Evolutionary conservation across 2,329 filamentous ascomycete species (phyloP), one percentile per base, ranked within the genome.

Genomic region (Epicoccum sorghinum): DNA sequence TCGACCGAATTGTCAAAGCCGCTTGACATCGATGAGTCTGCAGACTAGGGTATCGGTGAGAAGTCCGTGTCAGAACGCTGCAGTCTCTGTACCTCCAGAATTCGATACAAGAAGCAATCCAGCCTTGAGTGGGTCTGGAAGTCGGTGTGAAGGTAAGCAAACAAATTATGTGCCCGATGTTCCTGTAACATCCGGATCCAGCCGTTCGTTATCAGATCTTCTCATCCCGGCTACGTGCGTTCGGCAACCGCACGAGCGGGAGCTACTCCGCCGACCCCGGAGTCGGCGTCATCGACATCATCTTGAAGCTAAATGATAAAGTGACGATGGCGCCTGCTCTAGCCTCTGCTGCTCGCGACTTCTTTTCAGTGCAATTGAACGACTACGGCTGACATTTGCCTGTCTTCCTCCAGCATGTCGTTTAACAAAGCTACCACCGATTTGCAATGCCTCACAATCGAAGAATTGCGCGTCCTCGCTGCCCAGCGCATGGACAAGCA

Each of bases 401-500:
- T 4, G 14, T 18, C 35, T 29, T 23, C 18, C 18, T 18, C 18
- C 13, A 56, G 6, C 5, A 66, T 66, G 64, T 22, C 64, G 13
- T 50, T 54, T 36, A 55, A 58, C 37, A 61, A 59, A 29, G 49
- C 51, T 2, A 59, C 53, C 24, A 54, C 52, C 13, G 62, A 70
- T 14, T 58, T 69, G 48, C 62, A 70, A 13, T 70, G 68, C 47
- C 57, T 70, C 1, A 70, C 61, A 3, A 70, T 70, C 23, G 42
- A 47, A 8, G 68, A 70, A 22, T 57, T 70, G 13, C 61, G 68
- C 40, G 57, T 58, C 18, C 60, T 66, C 4, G 67, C 68, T 4
- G 59, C 60, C 1, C 57, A 70, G 36, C 64, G 64, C 45, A 70
- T 70, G 67, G 64, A 67, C 59, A 70, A 69, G 47, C 66, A 68